phyloP scores from a whole-genome alignment of 1,139 yeast species.

The Hansenula sp. region DNA sequence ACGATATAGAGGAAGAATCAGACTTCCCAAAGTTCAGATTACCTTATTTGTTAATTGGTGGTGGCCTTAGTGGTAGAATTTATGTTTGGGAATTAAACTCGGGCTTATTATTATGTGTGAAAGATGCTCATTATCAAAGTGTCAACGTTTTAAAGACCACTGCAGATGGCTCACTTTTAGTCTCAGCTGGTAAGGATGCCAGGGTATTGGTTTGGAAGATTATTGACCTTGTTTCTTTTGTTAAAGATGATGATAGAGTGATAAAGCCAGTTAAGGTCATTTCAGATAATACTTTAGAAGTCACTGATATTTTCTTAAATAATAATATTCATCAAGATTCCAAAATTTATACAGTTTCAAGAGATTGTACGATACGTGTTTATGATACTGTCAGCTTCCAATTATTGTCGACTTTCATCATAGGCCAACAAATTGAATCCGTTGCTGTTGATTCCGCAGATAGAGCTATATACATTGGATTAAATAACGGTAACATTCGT shows the following conservation, averaged over 20 bases:
- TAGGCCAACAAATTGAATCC: conserved; percentile 54
- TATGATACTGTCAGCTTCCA: conserved; percentile 41
- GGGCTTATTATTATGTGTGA: conserved; percentile 68
- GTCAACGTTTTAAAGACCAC: conserved; percentile 58
- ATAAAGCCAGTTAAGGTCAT: conserved; percentile 45
- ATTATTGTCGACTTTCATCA: conserved; percentile 67
- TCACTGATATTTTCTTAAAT: conserved; percentile 58
- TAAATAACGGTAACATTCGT: conserved; percentile 58
- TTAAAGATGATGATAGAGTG: conserved; percentile 28
- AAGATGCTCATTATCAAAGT: conserved; percentile 83
- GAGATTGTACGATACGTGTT: conserved; percentile 71
- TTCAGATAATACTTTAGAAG: conserved; percentile 73
- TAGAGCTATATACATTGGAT: conserved; percentile 70
- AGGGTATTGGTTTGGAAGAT: conserved; percentile 75
- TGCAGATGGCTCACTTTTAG: conserved; percentile 61
- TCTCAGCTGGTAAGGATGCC: conserved; percentile 81
- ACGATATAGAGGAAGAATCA: conserved; percentile 12
- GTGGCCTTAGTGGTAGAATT: conserved; percentile 67
- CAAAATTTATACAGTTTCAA: conserved; percentile 67
- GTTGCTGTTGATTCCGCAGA: conserved; percentile 80
- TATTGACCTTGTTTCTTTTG: conserved; percentile 49
- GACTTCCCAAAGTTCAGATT: conserved; percentile 35
- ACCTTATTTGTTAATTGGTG: conserved; percentile 74
- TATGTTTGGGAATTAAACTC: conserved; percentile 86
- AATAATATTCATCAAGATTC: conserved; percentile 54